Evolutionary conservation across 306 rosid species (phyloP).

Genomic region (Mimosa bimucronata): DNA sequence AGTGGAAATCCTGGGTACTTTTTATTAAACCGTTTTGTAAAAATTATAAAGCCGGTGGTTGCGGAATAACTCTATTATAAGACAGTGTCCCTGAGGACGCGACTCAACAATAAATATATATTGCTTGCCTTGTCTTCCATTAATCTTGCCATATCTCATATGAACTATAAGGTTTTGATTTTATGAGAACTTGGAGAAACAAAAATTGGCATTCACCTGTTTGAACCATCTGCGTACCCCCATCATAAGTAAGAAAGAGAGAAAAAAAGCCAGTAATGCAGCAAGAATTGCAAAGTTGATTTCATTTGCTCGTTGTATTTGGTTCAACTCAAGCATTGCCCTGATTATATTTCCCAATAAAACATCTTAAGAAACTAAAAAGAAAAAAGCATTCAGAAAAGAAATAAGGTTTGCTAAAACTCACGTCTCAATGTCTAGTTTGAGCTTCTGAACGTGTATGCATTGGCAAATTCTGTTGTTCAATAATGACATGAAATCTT

Average conservation of each 20-base stretch:
- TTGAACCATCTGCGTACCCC: slow-evolving; percentile 81
- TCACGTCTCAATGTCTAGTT: slow-evolving; percentile 95
- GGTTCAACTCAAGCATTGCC: slow-evolving; percentile 97
- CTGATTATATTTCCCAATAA: slow-evolving; percentile 39
- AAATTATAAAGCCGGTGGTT: too few species aligned
- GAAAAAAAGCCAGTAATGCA: slow-evolving; percentile 87
- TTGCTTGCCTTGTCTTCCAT: neutral
- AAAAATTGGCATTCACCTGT: slow-evolving; percentile 51
- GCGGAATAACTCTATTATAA: too few species aligned
- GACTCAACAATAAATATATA: too few species aligned
- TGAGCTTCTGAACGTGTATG: slow-evolving; percentile 98
- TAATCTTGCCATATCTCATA: slow-evolving; percentile 5
- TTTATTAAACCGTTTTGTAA: too few species aligned
- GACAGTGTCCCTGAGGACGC: too few species aligned
- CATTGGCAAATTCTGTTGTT: slow-evolving; percentile 30
- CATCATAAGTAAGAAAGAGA: slow-evolving; percentile 73
- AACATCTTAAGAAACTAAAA: slow-evolving; percentile 42
- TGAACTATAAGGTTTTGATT: neutral
- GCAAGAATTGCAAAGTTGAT: slow-evolving; percentile 92
- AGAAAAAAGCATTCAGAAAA: slow-evolving; percentile 19
- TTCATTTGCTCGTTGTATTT: slow-evolving; percentile 96
- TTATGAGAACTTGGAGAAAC: slow-evolving; percentile 22
- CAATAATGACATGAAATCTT: slow-evolving; percentile 5
- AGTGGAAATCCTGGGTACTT: too few species aligned
- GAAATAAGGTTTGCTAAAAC: slow-evolving; percentile 36